Evolutionary conservation across 1,284 basidiomycete genomes (phyloP), one percentile per base, ranked within the genome.

Genomic region (Ceratobasidium sp.): DNA sequence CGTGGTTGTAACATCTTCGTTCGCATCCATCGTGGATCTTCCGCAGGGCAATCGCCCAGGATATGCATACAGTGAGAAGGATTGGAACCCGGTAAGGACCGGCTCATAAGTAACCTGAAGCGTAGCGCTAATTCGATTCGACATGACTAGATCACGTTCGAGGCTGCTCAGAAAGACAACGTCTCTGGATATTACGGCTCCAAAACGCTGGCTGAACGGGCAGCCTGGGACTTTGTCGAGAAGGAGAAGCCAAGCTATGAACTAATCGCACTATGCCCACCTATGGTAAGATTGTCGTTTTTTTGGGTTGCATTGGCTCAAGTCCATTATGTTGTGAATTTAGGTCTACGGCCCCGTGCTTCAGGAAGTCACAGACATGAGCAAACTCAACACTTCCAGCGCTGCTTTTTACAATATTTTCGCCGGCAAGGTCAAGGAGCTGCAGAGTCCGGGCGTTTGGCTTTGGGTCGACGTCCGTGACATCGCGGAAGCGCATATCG

Each of bases 1-100:
- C 20, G 83, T 88, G 65, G 84, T 86, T 52, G 82, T 87, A 69
- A 86, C 87, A 7, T 86, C 86, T 6, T 87, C 86, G 0, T 85
- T 86, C 65, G 86, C 85, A 0, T 78, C 82, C 1, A 78, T 82
- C 57, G 76, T 82, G 1, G 80, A 82, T 73, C 74, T 78, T 44
- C 33, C 59, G 50, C 78, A 79, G 28, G 74, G 68, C 20, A 28
- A 77, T 56, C 54, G 75, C 26, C 82, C 83, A n/a, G 78, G 77
- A 38, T 79, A 80, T 61, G 73, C 65, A 7, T 79, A 83, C 79
- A 81, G 80, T 26, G 83, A 84, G 71, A 77, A 82, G n/a, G 81
- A 83, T 66, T 83, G 83, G 83, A 84, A 84, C 77, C 83, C 83
- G 7, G 81, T 81, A 64, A 81, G 82, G 23, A 57, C 26, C 10